Conservation (phyloP, 2,329 filamentous ascomycete species). For the Exophiala spinifera region DNA sequence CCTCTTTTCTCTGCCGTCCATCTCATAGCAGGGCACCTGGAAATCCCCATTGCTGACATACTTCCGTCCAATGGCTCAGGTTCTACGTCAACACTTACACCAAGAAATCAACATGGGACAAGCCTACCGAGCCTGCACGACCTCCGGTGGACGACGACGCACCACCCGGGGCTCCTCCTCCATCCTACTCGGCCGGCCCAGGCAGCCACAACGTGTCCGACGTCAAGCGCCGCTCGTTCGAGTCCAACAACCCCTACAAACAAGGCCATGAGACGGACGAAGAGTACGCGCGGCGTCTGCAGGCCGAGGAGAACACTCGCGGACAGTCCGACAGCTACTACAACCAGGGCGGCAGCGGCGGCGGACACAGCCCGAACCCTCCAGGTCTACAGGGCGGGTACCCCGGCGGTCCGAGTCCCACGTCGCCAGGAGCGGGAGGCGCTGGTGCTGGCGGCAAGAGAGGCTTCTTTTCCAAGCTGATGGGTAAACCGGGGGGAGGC, state of each 20-base stretch:
- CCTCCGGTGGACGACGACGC: slow-evolving; percentile 45
- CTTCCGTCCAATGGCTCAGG: too few species aligned
- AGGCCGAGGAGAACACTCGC: slow-evolving; percentile 73
- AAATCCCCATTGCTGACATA: too few species aligned
- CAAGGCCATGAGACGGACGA: slow-evolving; percentile 61
- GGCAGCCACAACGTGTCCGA: slow-evolving; percentile 41
- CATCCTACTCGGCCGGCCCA: slow-evolving; percentile 59
- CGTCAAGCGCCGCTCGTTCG: slow-evolving; percentile 45
- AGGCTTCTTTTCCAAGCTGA: slow-evolving; percentile 51
- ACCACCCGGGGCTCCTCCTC: slow-evolving; percentile 61
- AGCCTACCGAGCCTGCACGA: slow-evolving; percentile 67
- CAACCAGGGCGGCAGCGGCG: slow-evolving; percentile 17
- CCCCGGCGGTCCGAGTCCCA: slow-evolving; percentile 42
- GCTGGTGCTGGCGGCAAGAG: slow-evolving; percentile 32
- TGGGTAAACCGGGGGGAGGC: slow-evolving; percentile 42
- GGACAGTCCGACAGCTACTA: slow-evolving; percentile 52
- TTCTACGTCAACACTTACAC: slow-evolving; percentile 90
- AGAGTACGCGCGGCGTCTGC: slow-evolving; percentile 69
- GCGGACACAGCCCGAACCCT: slow-evolving; percentile 12
- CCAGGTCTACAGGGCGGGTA: slow-evolving; percentile 24
- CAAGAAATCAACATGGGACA: slow-evolving; percentile 88
- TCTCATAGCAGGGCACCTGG: too few species aligned
- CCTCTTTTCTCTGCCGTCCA: too few species aligned
- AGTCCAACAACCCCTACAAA: slow-evolving; percentile 72
- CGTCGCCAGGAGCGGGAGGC: slow-evolving; percentile 36